Conservation (phyloP, 352 stramenopile species). For the Phytophthora macrochlamydospora region DNA sequence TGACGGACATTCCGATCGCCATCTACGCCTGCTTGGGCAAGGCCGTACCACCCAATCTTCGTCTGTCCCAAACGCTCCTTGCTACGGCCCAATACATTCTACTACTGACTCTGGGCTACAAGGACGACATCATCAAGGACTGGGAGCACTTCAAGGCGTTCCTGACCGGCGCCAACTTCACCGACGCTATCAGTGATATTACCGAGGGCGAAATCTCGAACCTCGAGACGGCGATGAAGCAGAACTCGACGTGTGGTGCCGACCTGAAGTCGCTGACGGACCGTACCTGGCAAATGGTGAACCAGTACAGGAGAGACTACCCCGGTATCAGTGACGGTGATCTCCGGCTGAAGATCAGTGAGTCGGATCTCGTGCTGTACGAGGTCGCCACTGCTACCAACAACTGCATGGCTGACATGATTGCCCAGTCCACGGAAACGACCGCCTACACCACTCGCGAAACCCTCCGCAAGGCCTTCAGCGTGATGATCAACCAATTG, state of each 20-base stretch:
- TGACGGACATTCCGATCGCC: conserved; percentile 54
- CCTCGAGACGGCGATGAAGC: conserved; percentile 40
- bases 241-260: conserved; percentile 46
- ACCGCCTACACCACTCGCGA: conserved; percentile 46
- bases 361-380: conserved; percentile 50
- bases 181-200: conserved; percentile 24
- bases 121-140: conserved; percentile 32
- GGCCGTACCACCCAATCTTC: conserved; percentile 14
- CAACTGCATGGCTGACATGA: conserved; percentile 47
- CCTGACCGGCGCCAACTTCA: conserved; percentile 29
- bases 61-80: conserved; percentile 29
- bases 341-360: conserved; percentile 42
- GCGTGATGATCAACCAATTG: conserved; percentile 57
- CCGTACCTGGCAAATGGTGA: conserved; percentile 41
- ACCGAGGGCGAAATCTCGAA: conserved; percentile 31
- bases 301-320: conserved; percentile 34
- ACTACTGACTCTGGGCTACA: conserved; percentile 30
- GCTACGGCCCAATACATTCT: conserved; percentile 35
- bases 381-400: conserved; percentile 52
- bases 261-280: conserved; percentile 44
- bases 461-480: conserved; percentile 49
- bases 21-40: conserved; percentile 55
- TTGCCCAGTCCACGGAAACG: conserved; percentile 12
- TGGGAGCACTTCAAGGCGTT: conserved; percentile 42
- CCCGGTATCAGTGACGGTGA: conserved; percentile 31